A percentile compares a stretch with the other conserved stretches of the same genome.
Conservation (phyloP, 129 eudicot species). For the Tanacetum coccineum region DNA sequence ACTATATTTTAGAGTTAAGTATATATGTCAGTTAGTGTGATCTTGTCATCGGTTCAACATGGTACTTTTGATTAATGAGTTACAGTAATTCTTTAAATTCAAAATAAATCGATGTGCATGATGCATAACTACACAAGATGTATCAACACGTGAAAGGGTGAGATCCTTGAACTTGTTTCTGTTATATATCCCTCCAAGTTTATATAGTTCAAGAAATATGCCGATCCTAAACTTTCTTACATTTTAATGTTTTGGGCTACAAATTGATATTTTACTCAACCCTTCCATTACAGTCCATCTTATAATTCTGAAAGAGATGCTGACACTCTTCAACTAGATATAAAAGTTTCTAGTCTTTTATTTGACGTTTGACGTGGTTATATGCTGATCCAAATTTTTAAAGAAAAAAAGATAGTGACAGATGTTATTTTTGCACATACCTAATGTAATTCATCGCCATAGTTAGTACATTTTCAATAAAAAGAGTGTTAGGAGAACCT, state of each 20-base stretch:
- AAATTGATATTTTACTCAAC: background rate
- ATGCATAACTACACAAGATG: constrained; percentile 1
- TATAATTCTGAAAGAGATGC: background rate
- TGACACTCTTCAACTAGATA: background rate
- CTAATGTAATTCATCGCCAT: too few relatives aligned
- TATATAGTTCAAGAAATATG: background rate
- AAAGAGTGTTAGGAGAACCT: background rate
- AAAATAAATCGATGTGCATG: background rate
- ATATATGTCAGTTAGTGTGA: background rate
- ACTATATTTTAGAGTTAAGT: too few relatives aligned
- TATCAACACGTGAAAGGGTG: background rate
- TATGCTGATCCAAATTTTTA: too few relatives aligned
- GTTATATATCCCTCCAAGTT: background rate
- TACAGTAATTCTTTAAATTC: background rate
- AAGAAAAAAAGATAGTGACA: background rate
- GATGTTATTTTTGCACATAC: background rate
- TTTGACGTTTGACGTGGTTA: too few relatives aligned
- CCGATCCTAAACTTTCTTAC: background rate
- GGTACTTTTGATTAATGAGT: background rate
- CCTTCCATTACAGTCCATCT: constrained; percentile 3
- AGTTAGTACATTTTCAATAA: too few relatives aligned
- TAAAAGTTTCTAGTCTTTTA: background rate
- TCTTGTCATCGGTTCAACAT: background rate
- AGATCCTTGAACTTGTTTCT: background rate
- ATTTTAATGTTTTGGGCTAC: constrained; percentile 20